Base-by-base conservation (phyloP, 805 yeast genomes). In the Sungouiella blattae region DNA sequence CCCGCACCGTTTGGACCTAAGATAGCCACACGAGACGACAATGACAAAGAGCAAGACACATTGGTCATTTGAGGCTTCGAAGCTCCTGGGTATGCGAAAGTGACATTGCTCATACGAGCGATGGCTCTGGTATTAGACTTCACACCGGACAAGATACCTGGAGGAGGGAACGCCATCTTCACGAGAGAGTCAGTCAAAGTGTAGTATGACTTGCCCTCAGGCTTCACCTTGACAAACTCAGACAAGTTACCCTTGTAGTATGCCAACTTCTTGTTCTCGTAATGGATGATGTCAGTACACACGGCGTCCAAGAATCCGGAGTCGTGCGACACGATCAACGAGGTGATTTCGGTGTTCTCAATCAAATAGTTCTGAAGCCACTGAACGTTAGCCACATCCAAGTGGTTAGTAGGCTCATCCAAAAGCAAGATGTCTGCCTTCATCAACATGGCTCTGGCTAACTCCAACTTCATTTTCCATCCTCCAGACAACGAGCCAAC, bases 1-100 rank as follows among this genome's bases (percentile, higher is more conserved):
- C 98, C 98, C 35, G 98, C 98, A 74, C 98, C 98, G 61, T 91
- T 91, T 43, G 98, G 97, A 37, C 98, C 98, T 39, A 93, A 67
- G 53, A 93, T 80, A 30, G 98, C 98, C 45, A 91, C 96, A 68
- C 98, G 82, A 22, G 98, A 91, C n/a, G 96, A 86, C 47, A 91
- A 71, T 3, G 96, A 85, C 41, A 93, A 73, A n/a, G 96, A 84
- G 64, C 95, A 86, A 2, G 95, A 83, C 25, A 88, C 93, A 55
- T 85, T 56, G 20, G 62, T 57, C 52, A 91, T 70, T 2, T 95
- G 86, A 22, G 96, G 95, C 58, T 86, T 85, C 13, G 77, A 63
- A 18, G 88, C 86, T 39, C 96, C 95, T 18, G 98, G 97, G 58
- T 93, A 91, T 26, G 85, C 54, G 64, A 87, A 93, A 1, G 94